phyloP scores from a whole-genome alignment of 257 asterid genomes.

The Gentiana straminea region DNA sequence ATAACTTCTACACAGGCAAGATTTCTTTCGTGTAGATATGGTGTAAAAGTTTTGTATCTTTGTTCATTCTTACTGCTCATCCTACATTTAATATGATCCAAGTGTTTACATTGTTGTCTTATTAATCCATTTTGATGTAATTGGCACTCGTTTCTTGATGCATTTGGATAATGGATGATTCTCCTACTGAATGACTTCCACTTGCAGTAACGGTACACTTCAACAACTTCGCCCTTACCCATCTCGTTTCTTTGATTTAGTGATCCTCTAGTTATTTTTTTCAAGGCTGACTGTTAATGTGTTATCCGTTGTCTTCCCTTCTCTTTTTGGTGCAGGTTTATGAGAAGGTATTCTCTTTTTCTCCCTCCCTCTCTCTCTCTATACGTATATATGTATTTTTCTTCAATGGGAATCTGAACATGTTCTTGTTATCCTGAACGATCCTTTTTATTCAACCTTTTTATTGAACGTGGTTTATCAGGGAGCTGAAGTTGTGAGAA shows the following conservation, averaged over 20 bases:
- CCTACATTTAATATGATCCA: neutral
- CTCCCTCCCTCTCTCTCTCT: conserved; percentile 6
- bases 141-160: conserved; percentile 16
- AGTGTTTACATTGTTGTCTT: conserved; percentile 1
- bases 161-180: conserved; percentile 27
- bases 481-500: conserved; percentile 93
- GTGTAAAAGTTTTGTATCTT: no score
- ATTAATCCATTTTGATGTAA: conserved; percentile 11
- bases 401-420: neutral
- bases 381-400: conserved; percentile 4
- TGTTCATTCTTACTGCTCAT: neutral
- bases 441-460: conserved; percentile 2
- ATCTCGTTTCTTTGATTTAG: neutral
- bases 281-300: conserved; percentile 10
- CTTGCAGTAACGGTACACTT: conserved; percentile 63
- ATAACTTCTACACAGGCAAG: conserved; percentile 85
- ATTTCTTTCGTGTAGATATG: conserved; percentile 3
- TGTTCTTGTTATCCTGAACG: neutral
- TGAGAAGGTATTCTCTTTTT: conserved; percentile 40
- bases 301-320: conserved; percentile 8
- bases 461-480: conserved; percentile 19
- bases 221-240: neutral
- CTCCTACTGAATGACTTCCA: conserved; percentile 9
- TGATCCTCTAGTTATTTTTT: neutral
- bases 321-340: conserved; percentile 43